A percentile compares a stretch with the other conserved stretches of the same genome.
phyloP scores from a whole-genome alignment of 1,139 yeast genomes.

The Debaryomycetaceae sp. region DNA sequence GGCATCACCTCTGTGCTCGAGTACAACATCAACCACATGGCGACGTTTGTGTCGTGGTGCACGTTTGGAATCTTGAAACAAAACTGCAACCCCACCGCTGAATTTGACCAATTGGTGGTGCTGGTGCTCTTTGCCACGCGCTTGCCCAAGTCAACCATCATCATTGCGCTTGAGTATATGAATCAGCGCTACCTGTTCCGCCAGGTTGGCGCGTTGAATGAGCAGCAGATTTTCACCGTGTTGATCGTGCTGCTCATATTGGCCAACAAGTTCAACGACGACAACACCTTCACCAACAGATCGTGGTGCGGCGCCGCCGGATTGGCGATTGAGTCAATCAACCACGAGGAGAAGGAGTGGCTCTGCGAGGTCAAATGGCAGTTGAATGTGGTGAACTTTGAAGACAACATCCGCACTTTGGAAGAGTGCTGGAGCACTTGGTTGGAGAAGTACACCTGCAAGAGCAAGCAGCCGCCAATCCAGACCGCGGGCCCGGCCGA shows the following conservation, averaged over 20 bases:
- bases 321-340: conserved; percentile 55
- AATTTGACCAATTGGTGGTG: conserved; percentile 56
- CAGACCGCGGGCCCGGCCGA: conserved; percentile 7
- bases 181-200: conserved; percentile 38
- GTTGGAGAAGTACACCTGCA: conserved; percentile 31
- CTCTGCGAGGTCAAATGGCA: conserved; percentile 48
- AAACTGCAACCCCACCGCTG: conserved; percentile 44
- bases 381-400: conserved; percentile 42
- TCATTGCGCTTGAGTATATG: conserved; percentile 75
- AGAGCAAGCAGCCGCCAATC: conserved; percentile 5
- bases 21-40: conserved; percentile 73
- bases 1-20: conserved; percentile 78
- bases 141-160: conserved; percentile 74
- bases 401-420: conserved; percentile 36
- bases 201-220: conserved; percentile 21
- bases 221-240: conserved; percentile 52
- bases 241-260: conserved; percentile 70
- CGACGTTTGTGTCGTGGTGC: conserved; percentile 67
- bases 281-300: conserved; percentile 89
- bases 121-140: conserved; percentile 86
- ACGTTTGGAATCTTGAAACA: conserved; percentile 58
- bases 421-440: conserved; percentile 48
- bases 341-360: conserved; percentile 73
- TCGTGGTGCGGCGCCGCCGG: conserved; percentile 97
- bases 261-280: conserved; percentile 94